Evolutionary conservation across 495 filamentous ascomycete genomes (phyloP).

Genomic region (Staphylotrichum tortipilum): DNA sequence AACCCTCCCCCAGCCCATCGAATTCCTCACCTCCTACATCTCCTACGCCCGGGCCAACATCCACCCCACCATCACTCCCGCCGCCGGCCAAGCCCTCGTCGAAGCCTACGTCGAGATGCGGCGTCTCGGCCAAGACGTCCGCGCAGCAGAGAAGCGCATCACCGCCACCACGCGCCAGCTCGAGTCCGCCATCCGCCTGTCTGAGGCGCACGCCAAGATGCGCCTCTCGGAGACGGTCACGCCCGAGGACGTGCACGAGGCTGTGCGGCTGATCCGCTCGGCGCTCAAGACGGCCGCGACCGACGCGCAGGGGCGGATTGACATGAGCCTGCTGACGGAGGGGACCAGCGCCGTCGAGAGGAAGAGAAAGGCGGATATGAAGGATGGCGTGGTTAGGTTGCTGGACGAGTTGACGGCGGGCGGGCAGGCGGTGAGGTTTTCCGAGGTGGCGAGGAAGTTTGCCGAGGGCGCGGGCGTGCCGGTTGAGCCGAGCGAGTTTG

Average conservation of each 20-base stretch:
- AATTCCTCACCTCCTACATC: constrained; percentile 94
- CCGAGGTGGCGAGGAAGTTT: constrained; percentile 64
- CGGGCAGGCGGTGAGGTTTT: constrained; percentile 62
- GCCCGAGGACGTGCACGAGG: constrained; percentile 76
- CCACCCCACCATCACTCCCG: constrained; percentile 69
- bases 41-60: constrained; percentile 87
- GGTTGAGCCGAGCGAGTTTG: constrained; percentile 71
- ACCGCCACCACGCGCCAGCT: constrained; percentile 94
- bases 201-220: constrained; percentile 98
- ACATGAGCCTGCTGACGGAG: constrained; percentile 91
- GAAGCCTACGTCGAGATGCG: constrained; percentile 92
- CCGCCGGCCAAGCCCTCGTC: constrained; percentile 72
- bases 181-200: constrained; percentile 92
- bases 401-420: constrained; percentile 70
- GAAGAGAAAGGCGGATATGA: constrained; percentile 71
- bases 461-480: constrained; percentile 64
- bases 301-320: constrained; percentile 87
- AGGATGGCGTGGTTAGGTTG: constrained; percentile 61
- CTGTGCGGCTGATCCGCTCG: constrained; percentile 80
- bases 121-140: constrained; percentile 89
- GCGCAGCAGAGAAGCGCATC: constrained; percentile 86
- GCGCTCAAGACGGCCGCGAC: constrained; percentile 97
- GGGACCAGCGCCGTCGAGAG: constrained; percentile 80
- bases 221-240: constrained; percentile 70
- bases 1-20: constrained; percentile 58